A percentile compares a stretch with the other conserved stretches of the same genome.
Evolutionary conservation across 2,329 filamentous ascomycete genomes (phyloP).

Genomic region (Trichoderma koningii): DNA sequence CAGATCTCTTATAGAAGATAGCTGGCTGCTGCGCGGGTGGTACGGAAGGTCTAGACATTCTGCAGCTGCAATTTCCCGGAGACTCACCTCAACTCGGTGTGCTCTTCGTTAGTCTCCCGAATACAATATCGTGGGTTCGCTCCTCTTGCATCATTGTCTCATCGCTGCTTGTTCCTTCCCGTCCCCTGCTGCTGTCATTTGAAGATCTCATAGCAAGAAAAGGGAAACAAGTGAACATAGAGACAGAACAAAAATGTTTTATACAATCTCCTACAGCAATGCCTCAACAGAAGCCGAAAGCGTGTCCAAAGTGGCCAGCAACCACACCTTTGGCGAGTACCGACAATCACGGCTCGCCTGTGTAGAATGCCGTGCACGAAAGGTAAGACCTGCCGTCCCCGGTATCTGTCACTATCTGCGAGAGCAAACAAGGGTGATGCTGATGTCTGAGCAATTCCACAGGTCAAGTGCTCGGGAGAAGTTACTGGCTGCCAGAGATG

Average conservation of each 20-base stretch:
- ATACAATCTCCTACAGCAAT: constrained; percentile 10
- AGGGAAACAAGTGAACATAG: too few relatives aligned
- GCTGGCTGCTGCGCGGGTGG: not conserved
- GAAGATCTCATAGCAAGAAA: too few relatives aligned
- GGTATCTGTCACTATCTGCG: not conserved
- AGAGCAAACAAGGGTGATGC: too few relatives aligned
- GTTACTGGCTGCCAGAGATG: constrained; percentile 13
- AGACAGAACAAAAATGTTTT: too few relatives aligned
- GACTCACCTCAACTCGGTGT: not conserved
- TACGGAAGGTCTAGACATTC: not conserved
- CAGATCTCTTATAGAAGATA: constrained; percentile 5
- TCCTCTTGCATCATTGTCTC: not conserved
- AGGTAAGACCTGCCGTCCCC: not conserved
- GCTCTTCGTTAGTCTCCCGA: not conserved
- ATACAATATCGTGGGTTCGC: not conserved
- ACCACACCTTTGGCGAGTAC: constrained; percentile 7
- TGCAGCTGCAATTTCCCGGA: not conserved
- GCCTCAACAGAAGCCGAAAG: not conserved
- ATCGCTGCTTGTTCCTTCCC: not conserved
- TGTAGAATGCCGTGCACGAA: constrained; percentile 13
- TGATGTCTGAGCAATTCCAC: not conserved
- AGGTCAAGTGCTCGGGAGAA: constrained; percentile 22
- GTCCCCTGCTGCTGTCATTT: not conserved
- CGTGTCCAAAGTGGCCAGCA: constrained; percentile 12
- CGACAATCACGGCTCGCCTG: constrained; percentile 16